phyloP scores from a whole-genome alignment of 2,329 filamentous ascomycete species.

The Cadophora gregata region DNA sequence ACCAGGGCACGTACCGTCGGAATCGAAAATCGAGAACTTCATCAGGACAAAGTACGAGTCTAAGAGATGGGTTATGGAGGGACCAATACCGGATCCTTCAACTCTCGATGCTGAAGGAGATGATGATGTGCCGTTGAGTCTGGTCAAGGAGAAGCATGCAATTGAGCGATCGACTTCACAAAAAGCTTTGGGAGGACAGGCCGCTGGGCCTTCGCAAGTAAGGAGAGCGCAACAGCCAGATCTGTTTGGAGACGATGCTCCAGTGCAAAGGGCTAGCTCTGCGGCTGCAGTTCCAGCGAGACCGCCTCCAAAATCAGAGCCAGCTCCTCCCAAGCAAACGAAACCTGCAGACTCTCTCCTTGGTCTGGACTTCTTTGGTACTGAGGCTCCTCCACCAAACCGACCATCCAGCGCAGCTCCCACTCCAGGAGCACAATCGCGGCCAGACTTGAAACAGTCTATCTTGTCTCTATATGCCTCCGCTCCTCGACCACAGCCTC shows the following conservation, averaged over 20 bases:
- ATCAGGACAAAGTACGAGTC: conserved; percentile 99
- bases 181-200: conserved; percentile 42
- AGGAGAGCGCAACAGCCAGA: conserved; percentile 66
- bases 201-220: conserved; percentile 38
- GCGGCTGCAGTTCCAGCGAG: conserved; percentile 64
- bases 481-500: conserved; percentile 75
- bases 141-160: conserved; percentile 70
- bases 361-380: conserved; percentile 90
- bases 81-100: conserved; percentile 89
- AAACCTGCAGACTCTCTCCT: conserved; percentile 86
- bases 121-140: conserved; percentile 73
- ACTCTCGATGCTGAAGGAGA: conserved; percentile 84
- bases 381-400: conserved; percentile 70
- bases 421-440: conserved; percentile 69
- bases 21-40: conserved; percentile 99
- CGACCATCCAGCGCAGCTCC: conserved; percentile 83
- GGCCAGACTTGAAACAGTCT: conserved; percentile 95
- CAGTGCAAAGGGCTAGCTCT: conserved; percentile 72
- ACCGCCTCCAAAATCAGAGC: conserved; percentile 63
- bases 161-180: conserved; percentile 57
- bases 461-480: conserved; percentile 95
- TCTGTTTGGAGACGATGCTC: conserved; percentile 77
- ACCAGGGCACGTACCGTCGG: conserved; percentile 87
- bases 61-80: conserved; percentile 99
- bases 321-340: conserved; percentile 69